phyloP scores from a whole-genome alignment of 164 flowering plant species.

The Cinnamomum chago region DNA sequence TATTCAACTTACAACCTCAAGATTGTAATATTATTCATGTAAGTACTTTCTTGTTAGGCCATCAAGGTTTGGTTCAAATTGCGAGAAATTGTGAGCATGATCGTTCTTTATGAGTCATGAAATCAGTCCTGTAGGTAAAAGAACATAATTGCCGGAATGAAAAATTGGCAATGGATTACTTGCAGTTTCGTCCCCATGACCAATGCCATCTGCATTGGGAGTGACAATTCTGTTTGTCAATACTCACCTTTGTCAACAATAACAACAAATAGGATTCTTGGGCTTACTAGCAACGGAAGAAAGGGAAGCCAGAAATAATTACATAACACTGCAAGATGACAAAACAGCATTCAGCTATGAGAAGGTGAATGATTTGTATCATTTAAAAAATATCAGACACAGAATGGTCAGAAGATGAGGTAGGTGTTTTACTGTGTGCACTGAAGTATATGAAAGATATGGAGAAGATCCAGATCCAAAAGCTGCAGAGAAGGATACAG shows the following conservation, averaged over 20 bases:
- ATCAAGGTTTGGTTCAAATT: too few species aligned
- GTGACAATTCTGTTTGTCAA: background rate
- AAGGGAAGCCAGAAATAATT: slow-evolving; percentile 61
- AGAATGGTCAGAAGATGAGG: background rate
- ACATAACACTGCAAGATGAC: slow-evolving; percentile 39
- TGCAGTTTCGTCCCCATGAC: slow-evolving; percentile 58
- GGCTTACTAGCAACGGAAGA: slow-evolving; percentile 50
- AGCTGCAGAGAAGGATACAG: slow-evolving; percentile 32
- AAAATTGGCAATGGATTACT: too few species aligned
- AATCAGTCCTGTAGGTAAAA: too few species aligned
- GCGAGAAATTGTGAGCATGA: too few species aligned
- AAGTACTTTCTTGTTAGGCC: too few species aligned
- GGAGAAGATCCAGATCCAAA: slow-evolving; percentile 59
- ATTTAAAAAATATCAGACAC: background rate
- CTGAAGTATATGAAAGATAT: slow-evolving; percentile 57
- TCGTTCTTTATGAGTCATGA: too few species aligned
- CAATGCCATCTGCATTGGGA: slow-evolving; percentile 37
- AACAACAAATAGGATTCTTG: background rate
- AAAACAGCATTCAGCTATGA: background rate
- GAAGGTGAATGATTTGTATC: background rate
- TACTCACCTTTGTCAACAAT: background rate
- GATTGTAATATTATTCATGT: too few species aligned
- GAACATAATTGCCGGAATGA: too few species aligned
- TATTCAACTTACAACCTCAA: too few species aligned
- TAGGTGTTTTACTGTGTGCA: slow-evolving; percentile 41